These are phyloP conservation scores for Alternaria gansuensis DNA, from an alignment of 2,329 filamentous ascomycete species.

Conservation along the genomic window DNA sequence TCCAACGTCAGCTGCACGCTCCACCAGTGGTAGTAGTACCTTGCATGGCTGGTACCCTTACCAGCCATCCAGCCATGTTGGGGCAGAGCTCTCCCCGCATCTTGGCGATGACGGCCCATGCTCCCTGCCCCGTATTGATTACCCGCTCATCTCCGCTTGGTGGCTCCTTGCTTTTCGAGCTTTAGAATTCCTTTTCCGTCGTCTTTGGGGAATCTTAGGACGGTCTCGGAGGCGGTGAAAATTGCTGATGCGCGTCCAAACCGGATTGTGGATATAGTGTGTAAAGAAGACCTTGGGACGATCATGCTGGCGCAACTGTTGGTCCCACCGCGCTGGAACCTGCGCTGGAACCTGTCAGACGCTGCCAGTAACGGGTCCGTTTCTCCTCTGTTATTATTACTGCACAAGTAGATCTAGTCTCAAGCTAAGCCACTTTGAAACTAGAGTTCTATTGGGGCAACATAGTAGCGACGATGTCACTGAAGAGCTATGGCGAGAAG, in stretches of 20 bases:
- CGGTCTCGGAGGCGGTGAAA: not conserved
- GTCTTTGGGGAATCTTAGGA: not conserved
- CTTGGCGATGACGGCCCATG: constrained; percentile 24
- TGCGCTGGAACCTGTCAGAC: too few relatives aligned
- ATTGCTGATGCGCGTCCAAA: not conserved
- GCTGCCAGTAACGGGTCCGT: too few relatives aligned
- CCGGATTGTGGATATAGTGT: not conserved
- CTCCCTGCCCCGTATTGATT: constrained; percentile 22
- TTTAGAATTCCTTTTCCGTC: not conserved
- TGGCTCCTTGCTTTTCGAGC: not conserved
- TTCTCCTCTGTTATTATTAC: not conserved
- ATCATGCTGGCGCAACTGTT: not conserved
- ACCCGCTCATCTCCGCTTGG: constrained; percentile 17
- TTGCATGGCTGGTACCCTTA: constrained; percentile 31
- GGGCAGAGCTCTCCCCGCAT: constrained; percentile 41
- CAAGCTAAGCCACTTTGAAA: too few relatives aligned
- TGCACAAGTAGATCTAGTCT: too few relatives aligned
- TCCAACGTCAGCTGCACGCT: constrained; percentile 21
- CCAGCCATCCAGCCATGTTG: constrained; percentile 18
- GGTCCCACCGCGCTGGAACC: not conserved
- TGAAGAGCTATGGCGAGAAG: too few relatives aligned
- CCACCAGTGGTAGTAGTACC: constrained; percentile 32
- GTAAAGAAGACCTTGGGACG: not conserved
- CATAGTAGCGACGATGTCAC: too few relatives aligned
- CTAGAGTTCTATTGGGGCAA: too few relatives aligned